These are phyloP conservation scores for Conticribra guillardii DNA, from an alignment of 108 stramenopile genomes.

Conservation along the genomic window DNA sequence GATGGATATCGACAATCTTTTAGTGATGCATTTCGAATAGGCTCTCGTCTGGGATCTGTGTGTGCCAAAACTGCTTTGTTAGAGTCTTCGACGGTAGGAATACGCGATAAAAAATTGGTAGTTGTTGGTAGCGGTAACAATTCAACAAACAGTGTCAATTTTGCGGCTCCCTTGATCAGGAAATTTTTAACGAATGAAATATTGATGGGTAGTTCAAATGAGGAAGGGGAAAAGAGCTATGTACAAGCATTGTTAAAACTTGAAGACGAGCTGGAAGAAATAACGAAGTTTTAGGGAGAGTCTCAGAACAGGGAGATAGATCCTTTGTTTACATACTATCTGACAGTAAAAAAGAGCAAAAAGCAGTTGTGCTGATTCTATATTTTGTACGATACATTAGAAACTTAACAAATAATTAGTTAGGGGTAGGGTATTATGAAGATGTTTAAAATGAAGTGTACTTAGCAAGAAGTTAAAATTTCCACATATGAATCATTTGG, in stretches of 20 bases:
- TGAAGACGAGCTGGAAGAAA: constrained; percentile 17
- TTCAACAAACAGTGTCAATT: constrained; percentile 8
- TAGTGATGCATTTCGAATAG: constrained; percentile 54
- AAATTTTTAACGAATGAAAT: constrained; percentile 40
- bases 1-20: constrained; percentile 67
- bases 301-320: background rate
- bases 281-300: background rate
- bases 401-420: background rate
- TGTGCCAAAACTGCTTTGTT: constrained; percentile 15
- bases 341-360: background rate
- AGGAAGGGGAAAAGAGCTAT: constrained; percentile 13
- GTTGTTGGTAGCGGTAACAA: background rate
- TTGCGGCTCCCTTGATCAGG: constrained; percentile 19
- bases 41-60: constrained; percentile 55
- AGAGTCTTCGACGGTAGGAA: constrained; percentile 12
- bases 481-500: constrained; percentile 35
- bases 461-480: constrained; percentile 6
- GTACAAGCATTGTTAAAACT: constrained; percentile 20
- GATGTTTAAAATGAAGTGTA: background rate
- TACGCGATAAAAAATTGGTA: background rate
- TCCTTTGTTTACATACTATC: background rate
- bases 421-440: background rate
- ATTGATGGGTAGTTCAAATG: constrained; percentile 14
- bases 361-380: background rate
- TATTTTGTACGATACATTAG: background rate